Evolutionary conservation across 2,329 filamentous ascomycete species (phyloP), one percentile per base, ranked within the genome.

Genomic region (Trichoderma sp.): DNA sequence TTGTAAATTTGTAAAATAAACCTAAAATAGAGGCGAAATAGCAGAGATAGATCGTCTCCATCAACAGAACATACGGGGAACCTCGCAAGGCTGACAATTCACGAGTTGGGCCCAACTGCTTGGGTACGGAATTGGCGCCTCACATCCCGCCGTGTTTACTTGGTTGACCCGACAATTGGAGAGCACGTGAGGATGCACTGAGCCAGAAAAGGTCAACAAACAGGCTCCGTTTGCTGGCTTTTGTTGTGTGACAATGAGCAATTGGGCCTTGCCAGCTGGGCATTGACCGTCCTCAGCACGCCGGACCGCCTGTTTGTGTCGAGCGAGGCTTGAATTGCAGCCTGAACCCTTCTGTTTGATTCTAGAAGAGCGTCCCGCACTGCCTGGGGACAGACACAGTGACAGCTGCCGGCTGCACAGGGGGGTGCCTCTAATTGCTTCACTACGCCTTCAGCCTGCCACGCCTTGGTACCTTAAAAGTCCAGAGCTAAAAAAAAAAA

Each of bases 381-480:
- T 42, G 27, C 34, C 37, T 27, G 61, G 5, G 52, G 15, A 15
- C 27, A 37, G n/a, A 25, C 34, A 37, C 37, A 45, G 63, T 65
- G 52, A 65, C 63, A 65, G 63, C 59, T 61, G 58, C 42, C 57
- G 42, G 57, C 50, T 45, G 60, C 50, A 63, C 67, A 25, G 35
- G 54, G 58, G 67, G 67, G 67, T 64, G 54, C 67, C 67, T 68
- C 67, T 56, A 64, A 68, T 29, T 48, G 63, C 63, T 61, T 68
- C 59, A 64, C 67, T 50, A 68, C 67, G 59, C 53, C 67, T 64
- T 68, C 67, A 68, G 52, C 53, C 66, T 68, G 27, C 64, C 19
- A 56, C 63, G 63, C 52, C 63, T 65, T 57, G 63, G 63, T 65
- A 65, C 63, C 63, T 65, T 65, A 65, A 57, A 54, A 34, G 61